Conservation (phyloP, 2,329 filamentous ascomycete species). For the Tolypocladium guangdongense region DNA sequence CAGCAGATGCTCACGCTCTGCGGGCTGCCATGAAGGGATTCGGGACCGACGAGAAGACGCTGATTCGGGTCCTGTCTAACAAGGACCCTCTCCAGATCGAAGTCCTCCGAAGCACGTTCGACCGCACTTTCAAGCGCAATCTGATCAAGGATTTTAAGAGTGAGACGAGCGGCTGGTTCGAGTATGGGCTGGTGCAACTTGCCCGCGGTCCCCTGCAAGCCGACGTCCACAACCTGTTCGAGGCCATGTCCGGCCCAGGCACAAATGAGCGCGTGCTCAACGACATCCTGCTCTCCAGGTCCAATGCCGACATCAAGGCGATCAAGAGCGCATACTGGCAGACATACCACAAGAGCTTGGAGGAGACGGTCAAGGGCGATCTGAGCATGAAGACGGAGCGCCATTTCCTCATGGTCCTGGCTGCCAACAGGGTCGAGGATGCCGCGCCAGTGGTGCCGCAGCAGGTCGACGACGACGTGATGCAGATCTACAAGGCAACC, state of each 20-base stretch:
- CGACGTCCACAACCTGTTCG: slow-evolving; percentile 60
- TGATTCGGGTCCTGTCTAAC: slow-evolving; percentile 59
- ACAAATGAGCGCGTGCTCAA: slow-evolving; percentile 83
- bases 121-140: slow-evolving; percentile 51
- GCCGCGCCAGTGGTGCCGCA: slow-evolving; percentile 60
- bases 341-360: slow-evolving; percentile 54
- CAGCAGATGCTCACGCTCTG: slow-evolving; percentile 57
- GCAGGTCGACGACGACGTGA: slow-evolving; percentile 64
- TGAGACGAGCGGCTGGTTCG: slow-evolving; percentile 67
- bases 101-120: slow-evolving; percentile 55
- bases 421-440: slow-evolving; percentile 67
- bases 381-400: slow-evolving; percentile 77
- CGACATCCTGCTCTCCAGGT: slow-evolving; percentile 71
- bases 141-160: slow-evolving; percentile 65
- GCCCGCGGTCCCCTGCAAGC: slow-evolving; percentile 68
- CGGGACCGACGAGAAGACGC: slow-evolving; percentile 71
- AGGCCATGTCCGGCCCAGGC: slow-evolving; percentile 66
- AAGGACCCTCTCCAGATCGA: slow-evolving; percentile 72
- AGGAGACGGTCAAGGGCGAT: slow-evolving; percentile 64
- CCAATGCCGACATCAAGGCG: slow-evolving; percentile 76
- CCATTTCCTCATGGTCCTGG: slow-evolving; percentile 74
- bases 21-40: slow-evolving; percentile 87
- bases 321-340: slow-evolving; percentile 73
- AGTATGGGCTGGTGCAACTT: slow-evolving; percentile 63
- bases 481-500: slow-evolving; percentile 66